Evolutionary conservation across 805 yeast species (phyloP).

Genomic region (Scheffersomyces ergatensis): DNA sequence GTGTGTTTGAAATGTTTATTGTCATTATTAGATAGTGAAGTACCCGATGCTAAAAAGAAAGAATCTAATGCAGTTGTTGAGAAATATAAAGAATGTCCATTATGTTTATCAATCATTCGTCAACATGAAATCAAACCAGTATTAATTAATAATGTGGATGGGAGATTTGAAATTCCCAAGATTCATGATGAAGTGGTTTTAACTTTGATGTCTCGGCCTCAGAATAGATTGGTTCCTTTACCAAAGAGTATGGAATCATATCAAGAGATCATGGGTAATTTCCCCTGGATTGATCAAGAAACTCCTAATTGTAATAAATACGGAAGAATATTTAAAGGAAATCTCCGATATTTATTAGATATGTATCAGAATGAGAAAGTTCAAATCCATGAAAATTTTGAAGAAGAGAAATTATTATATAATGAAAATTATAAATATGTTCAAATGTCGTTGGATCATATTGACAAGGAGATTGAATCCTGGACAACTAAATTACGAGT

Average conservation of each 20-base stretch:
- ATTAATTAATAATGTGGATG: constrained; percentile 44
- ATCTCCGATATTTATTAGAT: constrained; percentile 47
- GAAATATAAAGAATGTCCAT: constrained; percentile 72
- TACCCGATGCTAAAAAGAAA: constrained; percentile 36
- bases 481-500: constrained; percentile 26
- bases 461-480: constrained; percentile 43
- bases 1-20: constrained; percentile 82
- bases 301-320: constrained; percentile 35
- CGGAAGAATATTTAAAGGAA: constrained; percentile 71
- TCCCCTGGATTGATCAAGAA: constrained; percentile 50
- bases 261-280: constrained; percentile 33
- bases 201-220: constrained; percentile 56
- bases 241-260: constrained; percentile 33
- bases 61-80: constrained; percentile 35
- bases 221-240: constrained; percentile 49
- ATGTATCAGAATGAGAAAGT: constrained; percentile 61
- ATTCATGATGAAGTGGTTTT: constrained; percentile 54
- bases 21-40: constrained; percentile 60
- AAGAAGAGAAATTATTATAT: constrained; percentile 59
- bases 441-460: constrained; percentile 52
- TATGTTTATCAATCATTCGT: constrained; percentile 60
- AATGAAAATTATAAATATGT: constrained; percentile 58
- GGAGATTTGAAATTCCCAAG: constrained; percentile 56
- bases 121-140: constrained; percentile 68
- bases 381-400: constrained; percentile 47